These are phyloP conservation scores for Echria macrotheca DNA, from an alignment of 495 filamentous ascomycete genomes.

Conservation along the genomic window DNA sequence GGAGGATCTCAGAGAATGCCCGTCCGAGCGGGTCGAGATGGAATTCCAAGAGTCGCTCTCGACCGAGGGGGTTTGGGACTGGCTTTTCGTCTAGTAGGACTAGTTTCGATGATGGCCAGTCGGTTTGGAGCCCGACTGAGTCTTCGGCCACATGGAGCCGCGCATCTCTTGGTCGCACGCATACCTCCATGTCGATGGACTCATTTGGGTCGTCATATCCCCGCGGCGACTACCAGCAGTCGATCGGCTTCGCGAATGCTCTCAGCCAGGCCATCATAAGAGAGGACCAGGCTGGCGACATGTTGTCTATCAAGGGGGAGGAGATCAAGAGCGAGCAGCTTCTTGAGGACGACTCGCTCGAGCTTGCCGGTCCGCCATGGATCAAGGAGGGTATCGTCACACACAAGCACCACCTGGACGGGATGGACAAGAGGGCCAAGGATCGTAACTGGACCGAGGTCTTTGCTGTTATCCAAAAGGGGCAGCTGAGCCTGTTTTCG, in stretches of 20 bases:
- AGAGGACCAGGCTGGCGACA: slow-evolving; percentile 64
- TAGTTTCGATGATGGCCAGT: slow-evolving; percentile 85
- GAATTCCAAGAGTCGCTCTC: slow-evolving; percentile 78
- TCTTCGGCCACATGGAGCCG: slow-evolving; percentile 84
- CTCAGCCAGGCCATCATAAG: slow-evolving; percentile 95
- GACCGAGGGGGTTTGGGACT: slow-evolving; percentile 74
- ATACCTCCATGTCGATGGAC: slow-evolving; percentile 86
- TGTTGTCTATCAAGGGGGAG: slow-evolving; percentile 46
- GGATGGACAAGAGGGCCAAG: slow-evolving; percentile 82
- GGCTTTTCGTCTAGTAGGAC: slow-evolving; percentile 88
- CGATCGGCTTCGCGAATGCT: slow-evolving; percentile 96
- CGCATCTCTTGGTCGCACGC: slow-evolving; percentile 80
- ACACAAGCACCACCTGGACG: slow-evolving; percentile 93
- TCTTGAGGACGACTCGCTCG: slow-evolving; percentile 86
- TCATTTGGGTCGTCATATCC: slow-evolving; percentile 76
- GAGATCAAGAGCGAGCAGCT: slow-evolving; percentile 57
- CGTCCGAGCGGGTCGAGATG: slow-evolving; percentile 61
- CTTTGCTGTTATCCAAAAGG: slow-evolving; percentile 97
- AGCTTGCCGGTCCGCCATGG: slow-evolving; percentile 90
- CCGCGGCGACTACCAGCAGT: slow-evolving; percentile 84
- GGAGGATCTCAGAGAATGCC: slow-evolving; percentile 61
- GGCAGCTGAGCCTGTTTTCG: slow-evolving; percentile 91
- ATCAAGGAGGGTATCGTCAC: slow-evolving; percentile 94
- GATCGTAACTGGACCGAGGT: slow-evolving; percentile 91
- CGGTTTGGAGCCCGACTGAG: slow-evolving; percentile 83